Evolutionary conservation across 306 rosid genomes (phyloP), one percentile per base, ranked within the genome.

Genomic region (Cucurbita argyrosperma): DNA sequence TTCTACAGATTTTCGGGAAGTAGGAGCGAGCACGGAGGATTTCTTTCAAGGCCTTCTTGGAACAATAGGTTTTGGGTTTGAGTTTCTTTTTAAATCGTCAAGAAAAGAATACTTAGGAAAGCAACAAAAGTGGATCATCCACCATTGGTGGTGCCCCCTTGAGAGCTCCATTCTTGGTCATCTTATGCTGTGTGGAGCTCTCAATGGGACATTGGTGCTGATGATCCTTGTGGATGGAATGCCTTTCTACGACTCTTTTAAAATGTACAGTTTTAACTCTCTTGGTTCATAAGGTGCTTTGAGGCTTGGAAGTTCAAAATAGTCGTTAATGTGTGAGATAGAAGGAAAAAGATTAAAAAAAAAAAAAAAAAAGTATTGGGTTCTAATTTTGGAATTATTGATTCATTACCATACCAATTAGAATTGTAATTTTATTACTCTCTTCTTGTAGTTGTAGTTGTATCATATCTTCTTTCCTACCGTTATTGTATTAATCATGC

Each of bases 11-110:
- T 76, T 58, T 42, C 82, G 5, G 89, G 98, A 55, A 90, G 97
- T 82, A 82, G 79, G 81, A 93, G 98, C 56, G 98, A 90, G 75
- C 98, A 89, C 26, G 88, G 82, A 26, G 87, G 87, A 56, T 76
- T 83, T 52, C 90, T 85, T 78, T 82, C 89, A 67, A 89, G 82
- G 53, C 88, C 76, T 54, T 76, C 19, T 80, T 76, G 81, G 84
- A 87, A 81, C 38, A 81, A 13, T 57, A 82, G 71, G 54, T 74
- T 66, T 76, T 87, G 87, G 87, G 82, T 85, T 78, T 87, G 83
- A 68, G 8, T 68, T 83, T 78, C 58, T 26, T n/a, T 47, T 47
- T 10, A 12, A 68, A 45, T 18, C 19, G 35, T 30, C 4, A 30
- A 30, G 4, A 30, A 30, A 30, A 30, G 35, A 30, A 30, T 30